phyloP scores from a whole-genome alignment of 345 rosid genomes.

The Acer saccharum region DNA sequence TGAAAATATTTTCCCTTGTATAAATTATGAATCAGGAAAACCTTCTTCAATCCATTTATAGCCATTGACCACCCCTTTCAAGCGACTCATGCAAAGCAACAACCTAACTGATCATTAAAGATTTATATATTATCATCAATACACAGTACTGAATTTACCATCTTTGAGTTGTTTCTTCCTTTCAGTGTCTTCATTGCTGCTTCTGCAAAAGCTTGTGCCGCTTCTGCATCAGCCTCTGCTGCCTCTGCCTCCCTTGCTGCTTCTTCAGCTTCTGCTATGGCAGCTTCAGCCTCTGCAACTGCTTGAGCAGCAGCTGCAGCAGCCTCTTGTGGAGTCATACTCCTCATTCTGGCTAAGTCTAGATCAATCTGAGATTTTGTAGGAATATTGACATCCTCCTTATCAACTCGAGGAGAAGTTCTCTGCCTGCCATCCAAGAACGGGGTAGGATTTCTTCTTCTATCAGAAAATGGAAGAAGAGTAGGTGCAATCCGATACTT shows the following conservation, averaged over 20 bases:
- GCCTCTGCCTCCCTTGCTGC: constrained; percentile 95
- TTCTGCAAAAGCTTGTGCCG: constrained; percentile 87
- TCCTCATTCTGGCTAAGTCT: constrained; percentile 84
- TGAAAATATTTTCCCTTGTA: not conserved
- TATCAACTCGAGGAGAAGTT: constrained; percentile 51
- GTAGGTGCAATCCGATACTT: constrained; percentile 77
- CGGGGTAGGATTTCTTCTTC: constrained; percentile 47
- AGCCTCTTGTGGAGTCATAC: constrained; percentile 82
- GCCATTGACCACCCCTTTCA: not conserved
- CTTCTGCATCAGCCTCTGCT: constrained; percentile 96
- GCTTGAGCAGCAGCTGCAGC: constrained; percentile 86
- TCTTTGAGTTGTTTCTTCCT: constrained; percentile 56
- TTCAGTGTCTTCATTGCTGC: constrained; percentile 76
- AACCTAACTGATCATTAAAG: not conserved
- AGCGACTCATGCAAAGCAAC: not conserved
- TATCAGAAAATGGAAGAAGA: constrained; percentile 46
- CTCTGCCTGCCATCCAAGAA: constrained; percentile 48
- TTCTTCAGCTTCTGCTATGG: constrained; percentile 89
- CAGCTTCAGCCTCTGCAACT: constrained; percentile 93
- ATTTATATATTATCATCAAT: not conserved
- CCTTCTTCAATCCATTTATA: not conserved
- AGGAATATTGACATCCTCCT: constrained; percentile 50
- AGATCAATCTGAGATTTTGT: constrained; percentile 74
- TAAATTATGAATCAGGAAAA: not conserved
- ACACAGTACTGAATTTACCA: constrained; percentile 33